Evolutionary conservation across 83 land plant genomes (phyloP), one percentile per base, ranked within the genome.

Genomic region (Diphasiastrum complanatum): DNA sequence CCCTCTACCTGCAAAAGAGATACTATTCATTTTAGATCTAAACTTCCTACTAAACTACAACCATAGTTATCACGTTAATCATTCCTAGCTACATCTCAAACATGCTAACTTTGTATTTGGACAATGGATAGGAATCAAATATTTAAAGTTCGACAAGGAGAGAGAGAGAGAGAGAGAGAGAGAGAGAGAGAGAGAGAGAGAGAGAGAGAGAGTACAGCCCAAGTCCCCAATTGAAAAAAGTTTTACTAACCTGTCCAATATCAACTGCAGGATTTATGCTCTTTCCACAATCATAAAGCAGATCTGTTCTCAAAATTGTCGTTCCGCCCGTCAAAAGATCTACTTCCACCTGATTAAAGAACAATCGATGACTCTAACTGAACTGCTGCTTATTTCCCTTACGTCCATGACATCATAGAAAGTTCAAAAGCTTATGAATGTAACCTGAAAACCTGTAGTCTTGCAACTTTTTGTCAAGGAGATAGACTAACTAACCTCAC

Each of bases 261-360:
- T 93, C 98, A 33, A 93, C 84, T 28, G 98, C 98, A 60, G 86
- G 87, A 62, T 93, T 93, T 54, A 92, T 45, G 74, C 98, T 92
- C 65, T 78, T 83, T 18, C 98, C 96, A 68, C 92, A 79, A 35
- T 93, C 98, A 71, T 93, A 93, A 0, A 81, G 67, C 26, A 93
- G 75, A 66, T 93, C 96, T 28, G 87, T 41, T 27, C 63, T 67
- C 66, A 93, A 46, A 34, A 93, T 85, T 66, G 74, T 80, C 11
- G 80, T 81, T 33, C 79, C 86, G 40, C 98, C 96, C 24, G 96
- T 81, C 29, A 93, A 67, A 56, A 83, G 71, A 60, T 93, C 79
- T 14, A 93, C 41, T 70, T 93, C 98, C 48, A 93, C 98, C 98
- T 93, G 81, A 16, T 29, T 10, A 14, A 18, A 41, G 45, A 14